phyloP scores from a whole-genome alignment of 495 filamentous ascomycete genomes.

The Pseudotulostoma volvatum region DNA sequence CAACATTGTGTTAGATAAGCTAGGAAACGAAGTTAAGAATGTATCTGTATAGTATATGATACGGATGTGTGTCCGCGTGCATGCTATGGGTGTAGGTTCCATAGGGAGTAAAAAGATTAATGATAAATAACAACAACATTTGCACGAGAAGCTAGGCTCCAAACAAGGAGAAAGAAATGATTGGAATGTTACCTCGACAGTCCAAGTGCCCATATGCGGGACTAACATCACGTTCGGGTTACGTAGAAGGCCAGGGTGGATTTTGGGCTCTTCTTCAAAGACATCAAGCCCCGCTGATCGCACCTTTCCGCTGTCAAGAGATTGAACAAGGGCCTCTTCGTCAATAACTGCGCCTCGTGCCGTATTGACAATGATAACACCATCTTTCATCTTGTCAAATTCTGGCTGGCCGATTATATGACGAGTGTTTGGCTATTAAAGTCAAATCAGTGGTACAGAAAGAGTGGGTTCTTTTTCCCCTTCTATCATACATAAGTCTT shows the following conservation, averaged over 20 bases:
- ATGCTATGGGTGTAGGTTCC: too few species aligned
- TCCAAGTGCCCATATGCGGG: conserved; percentile 57
- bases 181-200: conserved; percentile 35
- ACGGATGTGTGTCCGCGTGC: too few species aligned
- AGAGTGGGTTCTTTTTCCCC: conserved; percentile 5
- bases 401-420: conserved; percentile 48
- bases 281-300: conserved; percentile 48
- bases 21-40: too few species aligned
- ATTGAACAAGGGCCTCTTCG: conserved; percentile 49
- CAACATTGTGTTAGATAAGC: neutral
- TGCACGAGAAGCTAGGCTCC: too few species aligned
- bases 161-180: neutral
- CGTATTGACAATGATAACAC: conserved; percentile 57
- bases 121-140: too few species aligned
- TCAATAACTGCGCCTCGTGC: conserved; percentile 55
- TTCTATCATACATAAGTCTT: conserved; percentile 8
- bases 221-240: conserved; percentile 46
- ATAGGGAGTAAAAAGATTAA: too few species aligned
- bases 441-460: conserved; percentile 1
- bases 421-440: conserved; percentile 38
- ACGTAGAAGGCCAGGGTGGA: conserved; percentile 42
- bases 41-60: too few species aligned
- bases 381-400: conserved; percentile 53
- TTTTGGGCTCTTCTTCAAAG: conserved; percentile 50
- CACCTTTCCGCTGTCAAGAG: conserved; percentile 45